Evolutionary conservation across 805 yeast species (phyloP).

Genomic region (Yamadazyma scolyti): DNA sequence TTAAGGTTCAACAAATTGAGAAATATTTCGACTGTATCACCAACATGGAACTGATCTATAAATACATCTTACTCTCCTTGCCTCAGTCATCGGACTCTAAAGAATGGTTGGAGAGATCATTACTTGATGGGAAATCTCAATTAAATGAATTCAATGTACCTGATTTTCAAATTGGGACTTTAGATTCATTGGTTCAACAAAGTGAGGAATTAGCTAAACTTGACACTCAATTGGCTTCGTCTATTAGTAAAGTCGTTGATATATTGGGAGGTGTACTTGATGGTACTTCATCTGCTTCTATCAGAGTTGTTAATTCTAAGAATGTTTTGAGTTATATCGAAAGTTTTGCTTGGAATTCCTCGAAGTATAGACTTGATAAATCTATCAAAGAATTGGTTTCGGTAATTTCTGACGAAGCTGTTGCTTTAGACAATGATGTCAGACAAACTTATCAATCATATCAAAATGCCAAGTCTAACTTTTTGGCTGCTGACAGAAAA

Average conservation of each 20-base stretch:
- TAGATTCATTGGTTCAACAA: conserved; percentile 86
- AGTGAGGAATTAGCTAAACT: conserved; percentile 83
- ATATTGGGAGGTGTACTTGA: conserved; percentile 48
- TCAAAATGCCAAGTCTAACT: conserved; percentile 76
- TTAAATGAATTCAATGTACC: conserved; percentile 65
- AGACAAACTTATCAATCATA: conserved; percentile 70
- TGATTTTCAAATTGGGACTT: conserved; percentile 87
- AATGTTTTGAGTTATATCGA: conserved; percentile 63
- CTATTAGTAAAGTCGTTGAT: conserved; percentile 75
- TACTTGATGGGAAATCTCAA: conserved; percentile 57
- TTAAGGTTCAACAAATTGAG: too few species aligned
- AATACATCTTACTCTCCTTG: conserved; percentile 54
- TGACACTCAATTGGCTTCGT: conserved; percentile 70
- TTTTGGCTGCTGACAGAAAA: conserved; percentile 87
- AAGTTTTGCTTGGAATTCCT: conserved; percentile 81
- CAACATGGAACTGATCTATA: conserved; percentile 33
- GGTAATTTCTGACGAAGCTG: conserved; percentile 69
- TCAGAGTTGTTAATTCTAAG: conserved; percentile 40
- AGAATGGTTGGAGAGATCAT: conserved; percentile 53
- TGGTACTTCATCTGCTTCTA: conserved; percentile 7
- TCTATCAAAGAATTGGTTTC: conserved; percentile 73
- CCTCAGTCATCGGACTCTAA: conserved; percentile 49
- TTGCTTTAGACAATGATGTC: conserved; percentile 81
- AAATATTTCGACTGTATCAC: too few species aligned
- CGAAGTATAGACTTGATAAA: conserved; percentile 82